Conservation (phyloP, 2,329 filamentous ascomycete genomes). For the Sphaerulina vaccinii region DNA sequence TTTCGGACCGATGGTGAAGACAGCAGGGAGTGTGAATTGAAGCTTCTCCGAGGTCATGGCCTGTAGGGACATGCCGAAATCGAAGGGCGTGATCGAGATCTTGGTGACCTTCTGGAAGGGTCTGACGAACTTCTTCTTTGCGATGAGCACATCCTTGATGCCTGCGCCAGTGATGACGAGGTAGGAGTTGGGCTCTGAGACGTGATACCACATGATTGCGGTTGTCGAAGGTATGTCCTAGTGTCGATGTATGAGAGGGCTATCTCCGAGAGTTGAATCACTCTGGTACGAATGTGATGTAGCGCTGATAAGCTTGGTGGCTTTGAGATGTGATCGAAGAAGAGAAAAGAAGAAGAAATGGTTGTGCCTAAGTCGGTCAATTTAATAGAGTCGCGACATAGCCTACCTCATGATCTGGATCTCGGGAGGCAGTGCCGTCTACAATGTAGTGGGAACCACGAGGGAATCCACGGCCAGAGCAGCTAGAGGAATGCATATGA, state of each 20-base stretch:
- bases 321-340: too few relatives aligned
- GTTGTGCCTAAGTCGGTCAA: slow-evolving; percentile 1
- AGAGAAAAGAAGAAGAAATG: too few relatives aligned
- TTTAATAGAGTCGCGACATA: slow-evolving; percentile 2
- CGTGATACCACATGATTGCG: slow-evolving; percentile 44
- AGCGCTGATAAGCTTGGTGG: too few relatives aligned
- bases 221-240: slow-evolving; percentile 8
- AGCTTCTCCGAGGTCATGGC: slow-evolving; percentile 90
- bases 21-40: slow-evolving; percentile 76
- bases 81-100: slow-evolving; percentile 57
- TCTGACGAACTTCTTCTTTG: slow-evolving; percentile 71
- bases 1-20: slow-evolving; percentile 82
- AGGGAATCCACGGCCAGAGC: neutral
- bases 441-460: too few relatives aligned
- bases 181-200: slow-evolving; percentile 77
- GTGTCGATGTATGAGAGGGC: neutral
- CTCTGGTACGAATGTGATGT: too few relatives aligned
- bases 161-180: slow-evolving; percentile 71
- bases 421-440: slow-evolving; percentile 4
- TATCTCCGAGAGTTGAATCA: too few relatives aligned
- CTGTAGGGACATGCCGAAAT: slow-evolving; percentile 78
- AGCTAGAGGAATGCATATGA: neutral
- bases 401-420: neutral
- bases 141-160: slow-evolving; percentile 71
- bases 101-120: slow-evolving; percentile 62